A percentile compares a stretch with the other conserved stretches of the same genome.
phyloP scores from a whole-genome alignment of 1,284 basidiomycete species.

The Cutaneotrichosporon daszewskae region DNA sequence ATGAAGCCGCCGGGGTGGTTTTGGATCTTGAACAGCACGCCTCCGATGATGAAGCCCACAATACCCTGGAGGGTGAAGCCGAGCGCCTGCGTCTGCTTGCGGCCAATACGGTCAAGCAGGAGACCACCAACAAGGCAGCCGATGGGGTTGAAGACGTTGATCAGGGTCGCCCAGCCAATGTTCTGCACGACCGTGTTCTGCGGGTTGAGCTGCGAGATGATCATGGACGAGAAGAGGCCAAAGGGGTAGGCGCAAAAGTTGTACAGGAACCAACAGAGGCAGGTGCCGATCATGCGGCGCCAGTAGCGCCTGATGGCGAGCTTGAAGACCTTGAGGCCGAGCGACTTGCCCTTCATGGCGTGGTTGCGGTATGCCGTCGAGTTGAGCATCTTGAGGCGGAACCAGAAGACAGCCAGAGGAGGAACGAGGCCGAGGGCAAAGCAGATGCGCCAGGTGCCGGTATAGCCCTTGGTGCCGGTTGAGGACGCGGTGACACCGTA shows the following conservation, averaged over 20 bases:
- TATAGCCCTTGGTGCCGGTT: slow-evolving; percentile 7
- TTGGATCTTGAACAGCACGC: slow-evolving; percentile 18
- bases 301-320: slow-evolving; percentile 63
- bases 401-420: slow-evolving; percentile 29
- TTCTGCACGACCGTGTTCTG: slow-evolving; percentile 39
- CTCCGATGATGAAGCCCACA: slow-evolving; percentile 18
- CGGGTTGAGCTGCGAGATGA: slow-evolving; percentile 56
- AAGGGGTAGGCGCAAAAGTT: slow-evolving; percentile 58
- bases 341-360: slow-evolving; percentile 18
- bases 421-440: slow-evolving; percentile 27
- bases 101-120: slow-evolving; percentile 62
- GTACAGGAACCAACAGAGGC: slow-evolving; percentile 55
- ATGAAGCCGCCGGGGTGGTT: slow-evolving; percentile 14
- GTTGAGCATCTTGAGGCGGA: slow-evolving; percentile 29
- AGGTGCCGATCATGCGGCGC: slow-evolving; percentile 56
- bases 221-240: slow-evolving; percentile 59
- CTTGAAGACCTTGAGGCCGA: slow-evolving; percentile 11
- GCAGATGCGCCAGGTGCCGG: slow-evolving; percentile 26
- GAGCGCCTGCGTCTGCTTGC: slow-evolving; percentile 52
- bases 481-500: slow-evolving; percentile 12
- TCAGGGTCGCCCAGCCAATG: slow-evolving; percentile 29
- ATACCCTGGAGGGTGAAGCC: slow-evolving; percentile 16
- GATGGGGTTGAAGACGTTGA: slow-evolving; percentile 44
- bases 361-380: slow-evolving; percentile 29
- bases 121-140: slow-evolving; percentile 69